Conservation (phyloP, 2,329 filamentous ascomycete genomes). For the Seiridium unicorne region DNA sequence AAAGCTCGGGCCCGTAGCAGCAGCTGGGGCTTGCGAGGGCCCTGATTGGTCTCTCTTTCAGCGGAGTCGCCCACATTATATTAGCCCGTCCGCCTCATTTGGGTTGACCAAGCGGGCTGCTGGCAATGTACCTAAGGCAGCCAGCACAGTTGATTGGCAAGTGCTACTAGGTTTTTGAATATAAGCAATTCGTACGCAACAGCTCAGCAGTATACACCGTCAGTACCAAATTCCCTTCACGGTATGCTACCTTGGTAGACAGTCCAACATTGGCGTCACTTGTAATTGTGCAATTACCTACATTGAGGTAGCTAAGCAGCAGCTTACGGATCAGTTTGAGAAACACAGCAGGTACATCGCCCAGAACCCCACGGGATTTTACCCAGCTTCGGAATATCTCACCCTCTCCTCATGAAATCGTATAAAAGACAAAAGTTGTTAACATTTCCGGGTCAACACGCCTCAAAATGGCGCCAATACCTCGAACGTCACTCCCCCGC, state of each 20-base stretch:
- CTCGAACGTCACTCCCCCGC: constrained; percentile 18
- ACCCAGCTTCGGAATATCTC: too few relatives aligned
- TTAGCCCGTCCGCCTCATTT: not conserved
- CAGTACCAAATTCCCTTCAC: too few relatives aligned
- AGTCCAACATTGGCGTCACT: too few relatives aligned
- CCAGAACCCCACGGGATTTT: too few relatives aligned
- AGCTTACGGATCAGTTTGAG: too few relatives aligned
- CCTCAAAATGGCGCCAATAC: constrained; percentile 9
- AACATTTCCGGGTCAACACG: not conserved
- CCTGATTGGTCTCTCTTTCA: not conserved
- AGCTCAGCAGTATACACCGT: not conserved
- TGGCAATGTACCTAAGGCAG: not conserved
- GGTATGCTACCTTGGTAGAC: too few relatives aligned
- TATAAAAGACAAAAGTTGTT: not conserved
- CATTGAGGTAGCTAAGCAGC: too few relatives aligned
- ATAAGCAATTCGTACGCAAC: not conserved
- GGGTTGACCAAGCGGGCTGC: not conserved
- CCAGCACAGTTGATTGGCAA: not conserved
- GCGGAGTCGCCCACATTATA: not conserved
- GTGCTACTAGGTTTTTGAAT: not conserved
- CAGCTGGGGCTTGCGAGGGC: not conserved
- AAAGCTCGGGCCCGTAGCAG: not conserved
- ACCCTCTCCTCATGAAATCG: too few relatives aligned
- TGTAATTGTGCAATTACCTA: too few relatives aligned
- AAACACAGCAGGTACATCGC: too few relatives aligned